phyloP scores from a whole-genome alignment of 2,329 filamentous ascomycete genomes.

The Seiridium cupressi region DNA sequence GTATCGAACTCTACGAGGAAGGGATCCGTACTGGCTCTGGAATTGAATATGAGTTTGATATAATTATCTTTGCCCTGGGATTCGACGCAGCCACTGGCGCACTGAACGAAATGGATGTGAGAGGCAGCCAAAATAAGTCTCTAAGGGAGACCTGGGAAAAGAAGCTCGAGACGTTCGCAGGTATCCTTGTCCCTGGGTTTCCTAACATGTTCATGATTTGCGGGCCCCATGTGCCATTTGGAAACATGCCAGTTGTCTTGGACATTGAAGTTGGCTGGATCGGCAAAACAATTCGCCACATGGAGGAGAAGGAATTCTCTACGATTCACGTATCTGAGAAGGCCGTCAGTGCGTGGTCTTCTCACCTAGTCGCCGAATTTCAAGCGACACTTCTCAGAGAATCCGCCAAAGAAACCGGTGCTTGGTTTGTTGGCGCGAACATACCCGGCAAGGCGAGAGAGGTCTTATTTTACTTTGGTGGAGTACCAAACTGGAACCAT shows the following conservation, averaged over 20 bases:
- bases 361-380: background rate
- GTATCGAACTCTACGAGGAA: background rate
- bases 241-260: background rate
- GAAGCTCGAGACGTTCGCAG: background rate
- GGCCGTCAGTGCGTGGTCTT: background rate
- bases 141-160: background rate
- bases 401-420: background rate
- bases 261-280: background rate
- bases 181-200: background rate
- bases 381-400: background rate
- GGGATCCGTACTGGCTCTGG: constrained; percentile 1
- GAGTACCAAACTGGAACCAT: background rate
- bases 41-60: background rate
- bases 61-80: background rate
- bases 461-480: background rate
- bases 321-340: background rate
- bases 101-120: background rate
- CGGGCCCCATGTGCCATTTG: background rate
- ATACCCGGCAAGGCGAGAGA: background rate
- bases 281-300: background rate
- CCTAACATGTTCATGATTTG: background rate
- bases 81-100: background rate
- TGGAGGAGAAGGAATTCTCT: background rate
- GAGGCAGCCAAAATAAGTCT: background rate
- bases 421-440: background rate